phyloP scores from a whole-genome alignment of 2,329 filamentous ascomycete genomes.

The Cordyceps cateniannulata region DNA sequence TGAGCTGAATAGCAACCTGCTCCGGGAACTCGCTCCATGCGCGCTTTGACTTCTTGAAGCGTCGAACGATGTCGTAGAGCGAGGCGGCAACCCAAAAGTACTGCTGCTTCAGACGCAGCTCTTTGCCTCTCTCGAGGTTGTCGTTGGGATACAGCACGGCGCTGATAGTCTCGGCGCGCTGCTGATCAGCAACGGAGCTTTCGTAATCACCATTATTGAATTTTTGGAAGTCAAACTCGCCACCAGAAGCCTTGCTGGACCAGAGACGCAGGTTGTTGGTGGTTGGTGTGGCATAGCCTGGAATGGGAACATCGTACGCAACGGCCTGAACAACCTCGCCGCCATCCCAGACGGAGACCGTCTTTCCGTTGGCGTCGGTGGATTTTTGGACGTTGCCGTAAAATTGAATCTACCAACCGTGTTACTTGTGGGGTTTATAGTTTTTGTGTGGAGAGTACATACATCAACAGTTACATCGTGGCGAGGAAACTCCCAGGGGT shows the following conservation, averaged over 20 bases:
- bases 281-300: slow-evolving; percentile 80
- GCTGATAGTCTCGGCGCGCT: slow-evolving; percentile 97
- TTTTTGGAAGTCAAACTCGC: slow-evolving; percentile 98
- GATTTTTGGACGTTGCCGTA: slow-evolving; percentile 76
- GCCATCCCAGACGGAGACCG: slow-evolving; percentile 74
- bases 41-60: slow-evolving; percentile 96
- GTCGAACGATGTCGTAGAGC: slow-evolving; percentile 88
- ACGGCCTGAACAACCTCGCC: slow-evolving; percentile 89
- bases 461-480: slow-evolving; percentile 87
- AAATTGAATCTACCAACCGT: slow-evolving; percentile 72
- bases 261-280: slow-evolving; percentile 96
- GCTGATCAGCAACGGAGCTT: slow-evolving; percentile 94
- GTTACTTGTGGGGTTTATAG: not conserved
- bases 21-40: slow-evolving; percentile 89
- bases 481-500: slow-evolving; percentile 96
- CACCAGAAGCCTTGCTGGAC: slow-evolving; percentile 95
- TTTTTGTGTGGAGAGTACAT: slow-evolving; percentile 25
- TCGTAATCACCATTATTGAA: slow-evolving; percentile 99
- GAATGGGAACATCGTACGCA: slow-evolving; percentile 88
- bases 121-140: slow-evolving; percentile 92
- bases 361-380: slow-evolving; percentile 71
- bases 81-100: slow-evolving; percentile 99
- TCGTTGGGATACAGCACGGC: slow-evolving; percentile 97
- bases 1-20: slow-evolving; percentile 94
- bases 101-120: slow-evolving; percentile 95